phyloP scores from a whole-genome alignment of 495 filamentous ascomycete species.

The Penicillium roqueforti region DNA sequence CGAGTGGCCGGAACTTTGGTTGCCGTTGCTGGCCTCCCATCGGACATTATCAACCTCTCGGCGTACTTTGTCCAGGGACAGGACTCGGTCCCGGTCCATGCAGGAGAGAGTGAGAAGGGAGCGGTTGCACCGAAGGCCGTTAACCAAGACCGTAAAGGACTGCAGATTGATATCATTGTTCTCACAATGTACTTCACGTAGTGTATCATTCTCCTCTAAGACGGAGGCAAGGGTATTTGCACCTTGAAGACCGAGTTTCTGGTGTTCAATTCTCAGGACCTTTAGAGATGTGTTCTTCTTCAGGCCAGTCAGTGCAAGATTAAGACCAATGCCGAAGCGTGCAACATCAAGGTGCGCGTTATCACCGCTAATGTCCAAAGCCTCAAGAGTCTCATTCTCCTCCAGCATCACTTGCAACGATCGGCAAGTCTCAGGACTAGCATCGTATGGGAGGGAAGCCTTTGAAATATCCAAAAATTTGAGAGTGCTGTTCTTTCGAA shows the following conservation, averaged over 20 bases:
- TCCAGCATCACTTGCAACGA: constrained; percentile 73
- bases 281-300: constrained; percentile 70
- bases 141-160: constrained; percentile 72
- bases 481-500: constrained; percentile 70
- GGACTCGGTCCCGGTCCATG: constrained; percentile 59
- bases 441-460: constrained; percentile 76
- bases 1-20: constrained; percentile 36
- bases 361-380: constrained; percentile 84
- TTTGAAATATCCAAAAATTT: constrained; percentile 82
- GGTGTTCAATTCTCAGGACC: constrained; percentile 70
- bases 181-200: constrained; percentile 70
- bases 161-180: constrained; percentile 75
- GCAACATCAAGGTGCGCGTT: constrained; percentile 83
- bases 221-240: constrained; percentile 77
- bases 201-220: constrained; percentile 58
- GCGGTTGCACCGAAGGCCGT: constrained; percentile 64
- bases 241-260: constrained; percentile 61
- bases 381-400: constrained; percentile 69
- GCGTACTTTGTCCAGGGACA: constrained; percentile 60
- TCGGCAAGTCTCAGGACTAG: constrained; percentile 67
- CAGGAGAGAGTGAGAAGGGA: constrained; percentile 60
- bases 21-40: constrained; percentile 28
- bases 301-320: constrained; percentile 70
- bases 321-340: constrained; percentile 77
- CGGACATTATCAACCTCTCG: constrained; percentile 54